Conservation (phyloP, 2,329 filamentous ascomycete species). For the Talaromyces sp. region DNA sequence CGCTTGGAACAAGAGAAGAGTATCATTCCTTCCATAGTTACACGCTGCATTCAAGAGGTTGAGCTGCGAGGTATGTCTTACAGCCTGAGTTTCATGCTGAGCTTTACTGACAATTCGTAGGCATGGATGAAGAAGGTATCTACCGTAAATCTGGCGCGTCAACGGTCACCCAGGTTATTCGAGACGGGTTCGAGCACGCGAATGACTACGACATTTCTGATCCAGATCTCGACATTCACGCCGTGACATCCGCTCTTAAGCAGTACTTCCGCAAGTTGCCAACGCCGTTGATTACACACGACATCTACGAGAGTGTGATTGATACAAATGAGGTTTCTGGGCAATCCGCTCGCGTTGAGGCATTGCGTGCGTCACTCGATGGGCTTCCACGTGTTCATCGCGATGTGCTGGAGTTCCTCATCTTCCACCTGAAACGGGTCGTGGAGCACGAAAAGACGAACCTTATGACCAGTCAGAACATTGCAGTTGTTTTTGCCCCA, state of each 20-base stretch:
- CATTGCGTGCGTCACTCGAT: conserved; percentile 68
- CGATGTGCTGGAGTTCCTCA: conserved; percentile 85
- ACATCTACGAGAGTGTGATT: conserved; percentile 83
- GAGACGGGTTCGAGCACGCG: conserved; percentile 86
- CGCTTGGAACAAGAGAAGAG: conserved; percentile 83
- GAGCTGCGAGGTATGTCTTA: conserved; percentile 66
- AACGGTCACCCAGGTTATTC: conserved; percentile 82
- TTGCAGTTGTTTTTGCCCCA: conserved; percentile 94
- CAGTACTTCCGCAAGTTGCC: conserved; percentile 96
- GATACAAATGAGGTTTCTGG: conserved; percentile 62
- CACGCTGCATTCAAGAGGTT: conserved; percentile 92
- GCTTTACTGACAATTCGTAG: conserved; percentile 24
- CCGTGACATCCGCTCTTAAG: conserved; percentile 91
- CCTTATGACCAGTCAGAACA: conserved; percentile 92
- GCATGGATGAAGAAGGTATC: conserved; percentile 94
- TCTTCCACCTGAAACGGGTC: conserved; percentile 88
- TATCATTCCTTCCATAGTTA: conserved; percentile 84
- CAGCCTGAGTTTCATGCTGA: not conserved
- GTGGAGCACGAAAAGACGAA: conserved; percentile 79
- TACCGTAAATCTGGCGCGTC: conserved; percentile 96
- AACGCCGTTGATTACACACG: conserved; percentile 81
- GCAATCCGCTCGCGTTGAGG: conserved; percentile 61
- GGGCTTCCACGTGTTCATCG: conserved; percentile 77
- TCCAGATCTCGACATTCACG: conserved; percentile 87
- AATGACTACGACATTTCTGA: conserved; percentile 86